Evolutionary conservation across 2,329 filamentous ascomycete genomes (phyloP).

Genomic region (Fusarium sp.): DNA sequence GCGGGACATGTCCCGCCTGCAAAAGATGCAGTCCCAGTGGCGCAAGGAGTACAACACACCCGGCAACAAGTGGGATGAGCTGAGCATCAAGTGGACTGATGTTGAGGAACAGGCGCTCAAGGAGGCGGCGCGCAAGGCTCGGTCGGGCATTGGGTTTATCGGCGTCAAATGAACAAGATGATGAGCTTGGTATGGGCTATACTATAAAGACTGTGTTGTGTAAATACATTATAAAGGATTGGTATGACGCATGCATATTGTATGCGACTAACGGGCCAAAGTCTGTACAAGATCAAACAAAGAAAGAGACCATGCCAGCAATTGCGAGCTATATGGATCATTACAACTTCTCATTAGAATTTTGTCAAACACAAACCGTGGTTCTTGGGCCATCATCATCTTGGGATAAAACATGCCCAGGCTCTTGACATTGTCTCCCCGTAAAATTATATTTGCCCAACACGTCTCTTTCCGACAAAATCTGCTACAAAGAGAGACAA

Average conservation of each 20-base stretch:
- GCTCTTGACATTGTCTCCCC: constrained; percentile 2
- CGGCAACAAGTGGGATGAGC: constrained; percentile 71
- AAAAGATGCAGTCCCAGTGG: constrained; percentile 68
- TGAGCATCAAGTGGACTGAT: constrained; percentile 74
- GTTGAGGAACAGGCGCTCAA: constrained; percentile 69
- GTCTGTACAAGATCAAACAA: not conserved
- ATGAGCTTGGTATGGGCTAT: not conserved
- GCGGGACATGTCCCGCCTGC: constrained; percentile 67
- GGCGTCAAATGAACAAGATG: constrained; percentile 63
- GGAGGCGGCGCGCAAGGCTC: constrained; percentile 64
- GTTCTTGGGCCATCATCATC: constrained; percentile 7
- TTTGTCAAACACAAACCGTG: constrained; percentile 12
- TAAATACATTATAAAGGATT: not conserved
- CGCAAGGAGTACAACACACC: constrained; percentile 71
- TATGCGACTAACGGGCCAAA: not conserved
- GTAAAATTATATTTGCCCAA: constrained; percentile 30
- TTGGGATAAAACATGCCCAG: constrained; percentile 10
- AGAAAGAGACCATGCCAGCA: constrained; percentile 2
- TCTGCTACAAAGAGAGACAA: constrained; percentile 6
- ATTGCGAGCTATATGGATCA: constrained; percentile 25
- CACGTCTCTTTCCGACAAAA: constrained; percentile 9
- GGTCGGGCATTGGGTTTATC: constrained; percentile 71
- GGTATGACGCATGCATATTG: not conserved
- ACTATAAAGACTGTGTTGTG: not conserved
- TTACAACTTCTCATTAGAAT: constrained; percentile 38